Percentiles rank a stretch among this genome's conserved stretches.
Evolutionary conservation across 176 grass and related monocot species (phyloP).

Genomic region (Panicum miliaceum): DNA sequence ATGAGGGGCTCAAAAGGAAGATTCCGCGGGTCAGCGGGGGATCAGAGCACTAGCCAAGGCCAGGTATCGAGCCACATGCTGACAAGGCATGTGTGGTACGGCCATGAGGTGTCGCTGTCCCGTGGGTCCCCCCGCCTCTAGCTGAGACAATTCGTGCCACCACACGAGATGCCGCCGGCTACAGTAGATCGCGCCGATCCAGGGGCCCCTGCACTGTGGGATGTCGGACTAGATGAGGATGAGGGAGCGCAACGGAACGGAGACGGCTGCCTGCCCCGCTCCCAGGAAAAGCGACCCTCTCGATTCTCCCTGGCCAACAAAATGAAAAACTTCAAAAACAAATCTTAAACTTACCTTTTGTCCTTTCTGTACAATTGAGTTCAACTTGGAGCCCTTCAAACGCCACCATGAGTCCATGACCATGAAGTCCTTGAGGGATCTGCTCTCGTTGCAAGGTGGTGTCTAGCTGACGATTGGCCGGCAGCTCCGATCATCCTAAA

Average conservation of each 20-base stretch:
- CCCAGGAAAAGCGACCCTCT: constrained; percentile 13
- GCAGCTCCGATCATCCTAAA: no score
- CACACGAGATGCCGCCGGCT: background rate
- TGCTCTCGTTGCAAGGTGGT: no score
- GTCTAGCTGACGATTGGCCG: no score
- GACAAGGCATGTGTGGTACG: background rate
- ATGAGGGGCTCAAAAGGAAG: constrained; percentile 1
- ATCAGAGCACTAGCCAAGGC: background rate
- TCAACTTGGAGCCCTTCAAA: no score
- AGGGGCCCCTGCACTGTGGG: background rate
- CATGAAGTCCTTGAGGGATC: no score
- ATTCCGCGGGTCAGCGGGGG: constrained; percentile 33
- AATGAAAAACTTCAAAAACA: no score
- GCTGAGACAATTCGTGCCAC: constrained; percentile 16
- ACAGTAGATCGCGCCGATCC: constrained; percentile 30
- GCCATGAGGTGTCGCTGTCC: constrained; percentile 42
- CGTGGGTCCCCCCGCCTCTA: background rate
- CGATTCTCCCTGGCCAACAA: constrained; percentile 31
- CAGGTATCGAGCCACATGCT: constrained; percentile 2
- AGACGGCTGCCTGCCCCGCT: background rate
- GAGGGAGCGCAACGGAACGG: background rate
- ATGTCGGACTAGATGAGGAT: background rate
- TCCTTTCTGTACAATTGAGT: no score
- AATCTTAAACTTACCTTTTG: no score
- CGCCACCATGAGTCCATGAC: no score